These are phyloP conservation scores for Colletotrichum sp. DNA, from an alignment of 2,329 filamentous ascomycete genomes.

Conservation along the genomic window DNA sequence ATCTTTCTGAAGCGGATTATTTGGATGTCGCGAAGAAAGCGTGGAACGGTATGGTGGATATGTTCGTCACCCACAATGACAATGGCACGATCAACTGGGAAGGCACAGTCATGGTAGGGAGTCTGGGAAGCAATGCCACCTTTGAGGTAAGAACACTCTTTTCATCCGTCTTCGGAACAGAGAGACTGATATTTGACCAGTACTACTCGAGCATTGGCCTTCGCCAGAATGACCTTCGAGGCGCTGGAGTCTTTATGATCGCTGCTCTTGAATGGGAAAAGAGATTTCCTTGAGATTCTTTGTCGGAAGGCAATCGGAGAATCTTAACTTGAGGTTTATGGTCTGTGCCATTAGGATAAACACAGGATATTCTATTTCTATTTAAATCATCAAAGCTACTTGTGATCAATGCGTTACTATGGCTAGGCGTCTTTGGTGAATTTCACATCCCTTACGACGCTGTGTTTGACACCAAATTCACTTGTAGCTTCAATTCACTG, in stretches of 20 bases:
- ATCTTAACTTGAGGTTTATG: background rate
- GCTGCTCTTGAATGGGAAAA: constrained; percentile 32
- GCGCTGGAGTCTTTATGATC: constrained; percentile 32
- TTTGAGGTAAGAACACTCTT: constrained; percentile 46
- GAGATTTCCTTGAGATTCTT: background rate
- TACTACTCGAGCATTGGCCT: constrained; percentile 31
- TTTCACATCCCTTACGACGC: background rate
- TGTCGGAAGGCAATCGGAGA: background rate
- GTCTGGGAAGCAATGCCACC: constrained; percentile 50
- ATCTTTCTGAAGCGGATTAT: constrained; percentile 27
- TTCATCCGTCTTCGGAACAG: background rate
- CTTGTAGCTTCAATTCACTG: background rate
- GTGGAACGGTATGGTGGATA: constrained; percentile 40
- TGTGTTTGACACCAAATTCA: background rate
- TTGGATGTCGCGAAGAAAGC: constrained; percentile 26
- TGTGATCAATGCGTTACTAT: background rate
- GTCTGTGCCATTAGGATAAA: background rate
- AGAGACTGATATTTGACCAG: background rate
- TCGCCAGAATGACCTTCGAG: constrained; percentile 31
- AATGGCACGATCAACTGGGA: constrained; percentile 55
- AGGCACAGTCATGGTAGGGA: constrained; percentile 57
- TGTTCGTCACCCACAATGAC: constrained; percentile 50
- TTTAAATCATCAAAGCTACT: background rate
- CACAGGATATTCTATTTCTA: background rate
- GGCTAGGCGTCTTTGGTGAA: background rate